These are phyloP conservation scores for Umbelopsis isabellina DNA, from an alignment of 192 early-diverging fungal species.

Conservation along the genomic window DNA sequence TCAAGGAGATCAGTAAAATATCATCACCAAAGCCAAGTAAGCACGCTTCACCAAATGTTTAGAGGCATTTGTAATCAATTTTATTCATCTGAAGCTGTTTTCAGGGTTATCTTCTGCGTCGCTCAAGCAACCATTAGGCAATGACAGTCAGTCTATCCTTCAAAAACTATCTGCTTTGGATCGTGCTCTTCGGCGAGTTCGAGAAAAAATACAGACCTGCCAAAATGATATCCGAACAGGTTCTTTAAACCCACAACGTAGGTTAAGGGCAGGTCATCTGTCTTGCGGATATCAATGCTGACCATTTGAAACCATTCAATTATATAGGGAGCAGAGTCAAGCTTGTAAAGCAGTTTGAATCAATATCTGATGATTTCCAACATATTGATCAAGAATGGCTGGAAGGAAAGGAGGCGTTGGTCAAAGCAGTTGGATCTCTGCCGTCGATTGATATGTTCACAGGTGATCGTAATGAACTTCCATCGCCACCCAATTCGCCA, in stretches of 20 bases:
- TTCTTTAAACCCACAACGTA: slow-evolving; percentile 3
- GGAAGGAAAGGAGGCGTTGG: slow-evolving; percentile 6
- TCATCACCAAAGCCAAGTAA: background rate
- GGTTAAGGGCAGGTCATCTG: background rate
- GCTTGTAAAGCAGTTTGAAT: slow-evolving; percentile 19
- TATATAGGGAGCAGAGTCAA: slow-evolving; percentile 4
- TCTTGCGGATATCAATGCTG: background rate
- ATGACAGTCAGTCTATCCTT: background rate
- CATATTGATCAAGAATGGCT: slow-evolving; percentile 10
- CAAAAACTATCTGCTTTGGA: background rate
- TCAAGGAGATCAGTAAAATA: background rate
- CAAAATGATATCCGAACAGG: slow-evolving; percentile 14
- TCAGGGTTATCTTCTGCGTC: background rate
- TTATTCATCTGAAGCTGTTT: background rate
- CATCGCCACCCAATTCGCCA: slow-evolving; percentile 11
- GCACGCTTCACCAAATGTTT: background rate
- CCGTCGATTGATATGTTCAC: background rate
- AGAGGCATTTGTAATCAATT: background rate
- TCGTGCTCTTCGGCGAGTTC: background rate
- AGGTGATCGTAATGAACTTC: background rate
- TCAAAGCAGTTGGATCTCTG: background rate
- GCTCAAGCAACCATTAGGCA: slow-evolving; percentile 1
- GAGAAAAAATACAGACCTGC: slow-evolving; percentile 1
- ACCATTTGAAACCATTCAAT: no score
- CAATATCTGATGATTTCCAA: background rate